These are phyloP conservation scores for Porogramme epimiltina DNA, from an alignment of 1,284 basidiomycete genomes.

Conservation along the genomic window DNA sequence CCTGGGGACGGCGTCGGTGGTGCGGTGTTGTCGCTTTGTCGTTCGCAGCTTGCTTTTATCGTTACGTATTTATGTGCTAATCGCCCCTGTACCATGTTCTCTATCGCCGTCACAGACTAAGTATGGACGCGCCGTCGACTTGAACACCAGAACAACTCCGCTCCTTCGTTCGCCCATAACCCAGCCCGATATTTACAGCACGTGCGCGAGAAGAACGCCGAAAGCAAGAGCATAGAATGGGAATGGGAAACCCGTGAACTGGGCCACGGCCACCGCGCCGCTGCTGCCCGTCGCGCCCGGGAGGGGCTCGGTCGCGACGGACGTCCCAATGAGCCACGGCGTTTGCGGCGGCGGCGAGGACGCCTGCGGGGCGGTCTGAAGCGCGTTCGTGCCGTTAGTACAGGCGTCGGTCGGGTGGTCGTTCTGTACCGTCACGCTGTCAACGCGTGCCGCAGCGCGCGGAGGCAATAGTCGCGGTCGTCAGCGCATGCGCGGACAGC, in stretches of 20 bases:
- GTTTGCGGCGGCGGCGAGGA: conserved; percentile 28
- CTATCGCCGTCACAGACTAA: not conserved
- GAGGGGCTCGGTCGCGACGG: conserved; percentile 23
- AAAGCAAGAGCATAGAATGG: not conserved
- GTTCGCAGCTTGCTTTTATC: conserved; percentile 5
- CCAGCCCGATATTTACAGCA: no score
- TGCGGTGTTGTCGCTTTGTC: not conserved
- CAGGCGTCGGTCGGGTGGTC: conserved; percentile 34
- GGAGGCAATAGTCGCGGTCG: not conserved
- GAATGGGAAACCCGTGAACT: not conserved
- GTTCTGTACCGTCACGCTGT: conserved; percentile 41
- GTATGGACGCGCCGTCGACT: not conserved
- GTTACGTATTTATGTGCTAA: conserved; percentile 24
- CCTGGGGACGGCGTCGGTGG: not conserved
- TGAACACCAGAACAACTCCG: not conserved
- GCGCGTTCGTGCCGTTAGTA: conserved; percentile 34
- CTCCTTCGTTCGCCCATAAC: no score
- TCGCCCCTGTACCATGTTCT: conserved; percentile 15
- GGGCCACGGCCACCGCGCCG: not conserved
- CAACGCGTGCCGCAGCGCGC: no score
- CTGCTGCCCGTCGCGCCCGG: conserved; percentile 23
- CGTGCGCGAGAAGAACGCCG: not conserved
- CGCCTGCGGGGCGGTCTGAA: conserved; percentile 40
- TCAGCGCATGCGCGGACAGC: not conserved
- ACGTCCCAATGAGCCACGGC: conserved; percentile 29